A percentile compares a stretch with the other conserved stretches of the same genome.
Evolutionary conservation across 768 basidiomycete species (phyloP).

Genomic region (Chalciporus piperatus): DNA sequence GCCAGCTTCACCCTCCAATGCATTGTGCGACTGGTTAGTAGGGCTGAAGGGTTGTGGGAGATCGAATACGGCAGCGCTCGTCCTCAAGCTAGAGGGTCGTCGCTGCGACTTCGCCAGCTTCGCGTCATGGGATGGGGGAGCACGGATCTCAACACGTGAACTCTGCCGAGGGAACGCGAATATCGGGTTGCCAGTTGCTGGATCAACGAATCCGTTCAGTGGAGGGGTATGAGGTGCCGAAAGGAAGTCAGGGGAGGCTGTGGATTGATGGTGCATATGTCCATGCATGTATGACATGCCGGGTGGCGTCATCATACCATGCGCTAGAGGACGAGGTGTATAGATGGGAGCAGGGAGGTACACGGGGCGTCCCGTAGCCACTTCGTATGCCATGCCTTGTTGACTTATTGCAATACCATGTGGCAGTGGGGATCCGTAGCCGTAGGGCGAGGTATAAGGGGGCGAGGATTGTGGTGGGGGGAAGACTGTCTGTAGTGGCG

Average conservation of each 20-base stretch:
- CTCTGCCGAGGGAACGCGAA: constrained; percentile 73
- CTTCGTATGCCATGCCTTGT: constrained; percentile 78
- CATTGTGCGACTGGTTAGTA: constrained; percentile 7
- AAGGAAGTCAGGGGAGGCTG: constrained; percentile 62
- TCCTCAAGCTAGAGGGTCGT: constrained; percentile 45
- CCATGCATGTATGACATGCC: constrained; percentile 53
- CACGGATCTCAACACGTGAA: constrained; percentile 72
- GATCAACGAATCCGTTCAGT: constrained; percentile 62
- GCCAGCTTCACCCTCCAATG: constrained; percentile 15
- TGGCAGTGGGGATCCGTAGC: constrained; percentile 54
- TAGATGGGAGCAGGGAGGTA: constrained; percentile 67
- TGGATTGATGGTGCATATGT: constrained; percentile 60
- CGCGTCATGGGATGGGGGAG: constrained; percentile 40
- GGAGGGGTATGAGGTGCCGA: constrained; percentile 60
- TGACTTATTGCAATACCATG: constrained; percentile 72
- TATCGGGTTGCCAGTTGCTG: constrained; percentile 62
- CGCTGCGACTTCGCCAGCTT: constrained; percentile 24
- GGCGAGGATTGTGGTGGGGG: constrained; percentile 47
- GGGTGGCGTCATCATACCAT: constrained; percentile 49
- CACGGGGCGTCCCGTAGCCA: constrained; percentile 79
- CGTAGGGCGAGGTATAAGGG: constrained; percentile 66
- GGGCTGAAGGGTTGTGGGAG: constrained; percentile 37
- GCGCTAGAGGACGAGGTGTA: constrained; percentile 64
- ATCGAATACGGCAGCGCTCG: constrained; percentile 50
- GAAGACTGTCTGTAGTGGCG: constrained; percentile 45